Conservation (phyloP, 2,329 filamentous ascomycete genomes). For the Colletotrichum kahawae region DNA sequence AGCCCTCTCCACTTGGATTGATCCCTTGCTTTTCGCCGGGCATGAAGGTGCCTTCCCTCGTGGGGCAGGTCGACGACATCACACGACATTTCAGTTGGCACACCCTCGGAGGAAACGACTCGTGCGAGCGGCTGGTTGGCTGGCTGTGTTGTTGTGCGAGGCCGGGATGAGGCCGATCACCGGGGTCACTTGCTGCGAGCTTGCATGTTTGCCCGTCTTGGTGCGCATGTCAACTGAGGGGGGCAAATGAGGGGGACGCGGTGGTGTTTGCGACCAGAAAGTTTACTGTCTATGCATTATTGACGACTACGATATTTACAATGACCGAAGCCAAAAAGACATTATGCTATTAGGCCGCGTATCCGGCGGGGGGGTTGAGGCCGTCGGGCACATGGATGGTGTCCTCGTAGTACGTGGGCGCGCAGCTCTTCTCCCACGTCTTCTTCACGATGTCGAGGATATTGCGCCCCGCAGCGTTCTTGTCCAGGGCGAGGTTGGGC, state of each 20-base stretch:
- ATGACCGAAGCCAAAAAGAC: background rate
- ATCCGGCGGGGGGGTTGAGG: slow-evolving; percentile 45
- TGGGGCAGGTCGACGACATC: background rate
- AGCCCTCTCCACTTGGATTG: background rate
- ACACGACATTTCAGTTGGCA: background rate
- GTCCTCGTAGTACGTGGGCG: slow-evolving; percentile 47
- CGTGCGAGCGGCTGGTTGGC: background rate
- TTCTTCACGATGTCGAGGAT: slow-evolving; percentile 43
- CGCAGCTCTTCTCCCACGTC: slow-evolving; percentile 40
- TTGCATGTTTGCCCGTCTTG: background rate
- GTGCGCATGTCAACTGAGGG: background rate
- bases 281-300: background rate
- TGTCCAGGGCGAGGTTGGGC: slow-evolving; percentile 41
- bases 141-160: background rate
- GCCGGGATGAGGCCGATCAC: background rate
- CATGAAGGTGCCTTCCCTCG: background rate
- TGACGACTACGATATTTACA: background rate
- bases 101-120: background rate
- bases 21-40: background rate
- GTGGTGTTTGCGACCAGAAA: background rate
- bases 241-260: background rate
- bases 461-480: slow-evolving; percentile 34
- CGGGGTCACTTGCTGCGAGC: background rate
- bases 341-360: slow-evolving; percentile 17
- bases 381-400: slow-evolving; percentile 46